phyloP scores from a whole-genome alignment of 805 yeast genomes.

The Sugiyamaella boreocaroliniensis region DNA sequence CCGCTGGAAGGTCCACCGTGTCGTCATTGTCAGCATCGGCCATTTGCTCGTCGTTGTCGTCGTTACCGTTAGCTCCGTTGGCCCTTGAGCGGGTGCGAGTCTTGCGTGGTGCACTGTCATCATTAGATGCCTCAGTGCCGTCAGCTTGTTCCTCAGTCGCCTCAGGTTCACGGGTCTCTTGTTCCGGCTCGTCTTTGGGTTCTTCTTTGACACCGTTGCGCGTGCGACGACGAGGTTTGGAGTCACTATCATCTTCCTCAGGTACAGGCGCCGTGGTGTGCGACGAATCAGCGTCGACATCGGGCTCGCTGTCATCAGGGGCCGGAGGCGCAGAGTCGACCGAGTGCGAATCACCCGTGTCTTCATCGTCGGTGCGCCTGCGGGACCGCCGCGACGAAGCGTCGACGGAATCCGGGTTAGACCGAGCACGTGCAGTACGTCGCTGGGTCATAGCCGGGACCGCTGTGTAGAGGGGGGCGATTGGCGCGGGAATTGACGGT shows the following conservation, averaged over 20 bases:
- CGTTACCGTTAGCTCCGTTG: background rate
- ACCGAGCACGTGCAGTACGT: conserved; percentile 1
- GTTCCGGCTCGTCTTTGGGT: background rate
- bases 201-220: background rate
- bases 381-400: background rate
- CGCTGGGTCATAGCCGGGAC: conserved; percentile 1
- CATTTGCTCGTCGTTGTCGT: conserved; percentile 1
- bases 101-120: too few species aligned
- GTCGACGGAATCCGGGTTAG: background rate
- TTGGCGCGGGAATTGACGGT: background rate
- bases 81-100: background rate
- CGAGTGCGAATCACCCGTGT: background rate
- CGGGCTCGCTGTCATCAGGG: background rate
- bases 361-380: background rate
- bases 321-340: background rate
- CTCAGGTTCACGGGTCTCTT: too few species aligned
- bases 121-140: too few species aligned
- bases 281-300: background rate
- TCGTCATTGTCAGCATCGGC: background rate
- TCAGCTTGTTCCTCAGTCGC: too few species aligned
- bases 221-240: background rate
- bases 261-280: background rate
- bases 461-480: background rate
- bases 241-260: background rate
- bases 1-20: background rate